phyloP scores from a whole-genome alignment of 202 grass and related monocot species.

The Setaria italica region DNA sequence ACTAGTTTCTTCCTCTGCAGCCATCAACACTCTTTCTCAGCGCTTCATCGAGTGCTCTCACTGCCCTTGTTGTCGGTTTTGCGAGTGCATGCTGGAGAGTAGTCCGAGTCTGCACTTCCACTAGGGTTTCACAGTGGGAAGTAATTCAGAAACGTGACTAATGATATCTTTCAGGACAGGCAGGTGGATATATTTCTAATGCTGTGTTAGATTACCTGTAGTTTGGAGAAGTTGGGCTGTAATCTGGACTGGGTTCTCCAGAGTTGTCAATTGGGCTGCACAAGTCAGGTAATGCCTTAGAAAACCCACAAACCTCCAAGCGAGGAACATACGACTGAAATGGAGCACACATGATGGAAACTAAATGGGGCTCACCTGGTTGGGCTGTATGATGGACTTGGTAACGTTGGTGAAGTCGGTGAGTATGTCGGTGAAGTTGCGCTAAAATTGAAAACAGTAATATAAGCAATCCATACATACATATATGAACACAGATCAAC shows the following conservation, averaged over 20 bases:
- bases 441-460: constrained; percentile 42
- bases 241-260: constrained; percentile 4
- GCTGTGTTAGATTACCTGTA: constrained; percentile 7
- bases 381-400: constrained; percentile 64
- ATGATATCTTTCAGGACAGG: background rate
- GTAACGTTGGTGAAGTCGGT: constrained; percentile 67
- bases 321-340: background rate
- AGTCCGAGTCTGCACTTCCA: background rate
- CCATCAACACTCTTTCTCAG: constrained; percentile 2
- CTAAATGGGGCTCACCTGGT: constrained; percentile 52
- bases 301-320: background rate
- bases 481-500: constrained; percentile 4
- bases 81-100: background rate
- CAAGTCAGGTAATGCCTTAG: background rate
- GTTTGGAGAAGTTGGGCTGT: constrained; percentile 17
- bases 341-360: background rate
- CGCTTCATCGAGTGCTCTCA: background rate
- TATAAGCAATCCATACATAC: background rate
- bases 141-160: background rate
- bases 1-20: background rate
- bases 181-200: background rate
- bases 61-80: background rate
- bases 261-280: constrained; percentile 46
- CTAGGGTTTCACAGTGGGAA: background rate
- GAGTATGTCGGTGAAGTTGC: constrained; percentile 68